Conservation (phyloP, 176 grass and related monocot genomes). For the Raddia distichophylla region DNA sequence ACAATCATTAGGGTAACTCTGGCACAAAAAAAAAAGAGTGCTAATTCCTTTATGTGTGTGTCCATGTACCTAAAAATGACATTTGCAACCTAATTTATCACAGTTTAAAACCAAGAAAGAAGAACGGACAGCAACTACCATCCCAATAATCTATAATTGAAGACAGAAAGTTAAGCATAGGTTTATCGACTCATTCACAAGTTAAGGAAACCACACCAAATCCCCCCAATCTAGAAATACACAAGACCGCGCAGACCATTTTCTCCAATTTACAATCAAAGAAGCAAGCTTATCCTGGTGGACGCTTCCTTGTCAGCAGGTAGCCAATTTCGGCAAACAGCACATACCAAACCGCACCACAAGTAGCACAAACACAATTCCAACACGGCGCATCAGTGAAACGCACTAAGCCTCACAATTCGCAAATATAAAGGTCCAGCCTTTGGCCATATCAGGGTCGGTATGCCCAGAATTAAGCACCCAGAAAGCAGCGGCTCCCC, state of each 20-base stretch:
- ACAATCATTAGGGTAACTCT: not conserved
- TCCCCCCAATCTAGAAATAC: not conserved
- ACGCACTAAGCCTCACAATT: slow-evolving; percentile 2
- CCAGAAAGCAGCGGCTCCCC: not conserved
- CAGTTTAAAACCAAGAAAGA: not conserved
- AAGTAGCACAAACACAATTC: slow-evolving; percentile 14
- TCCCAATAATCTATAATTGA: not conserved
- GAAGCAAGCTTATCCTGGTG: not conserved
- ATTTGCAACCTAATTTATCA: not conserved
- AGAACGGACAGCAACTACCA: not conserved
- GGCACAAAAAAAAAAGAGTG: not conserved
- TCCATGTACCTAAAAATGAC: not conserved
- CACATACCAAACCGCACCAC: not conserved
- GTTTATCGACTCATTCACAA: not conserved
- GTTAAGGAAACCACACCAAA: not conserved
- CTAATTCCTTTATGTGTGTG: not conserved
- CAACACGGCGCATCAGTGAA: slow-evolving; percentile 31
- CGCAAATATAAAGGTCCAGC: slow-evolving; percentile 18
- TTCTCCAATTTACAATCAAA: not conserved
- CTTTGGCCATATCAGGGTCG: slow-evolving; percentile 11
- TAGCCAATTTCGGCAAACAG: slow-evolving; percentile 17
- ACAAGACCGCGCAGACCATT: not conserved
- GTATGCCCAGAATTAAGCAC: slow-evolving; percentile 8
- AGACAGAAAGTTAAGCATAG: slow-evolving; percentile 10
- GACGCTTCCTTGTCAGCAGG: not conserved